These are phyloP conservation scores for Hansenula lynferdii DNA, from an alignment of 1,139 yeast genomes.

Conservation along the genomic window DNA sequence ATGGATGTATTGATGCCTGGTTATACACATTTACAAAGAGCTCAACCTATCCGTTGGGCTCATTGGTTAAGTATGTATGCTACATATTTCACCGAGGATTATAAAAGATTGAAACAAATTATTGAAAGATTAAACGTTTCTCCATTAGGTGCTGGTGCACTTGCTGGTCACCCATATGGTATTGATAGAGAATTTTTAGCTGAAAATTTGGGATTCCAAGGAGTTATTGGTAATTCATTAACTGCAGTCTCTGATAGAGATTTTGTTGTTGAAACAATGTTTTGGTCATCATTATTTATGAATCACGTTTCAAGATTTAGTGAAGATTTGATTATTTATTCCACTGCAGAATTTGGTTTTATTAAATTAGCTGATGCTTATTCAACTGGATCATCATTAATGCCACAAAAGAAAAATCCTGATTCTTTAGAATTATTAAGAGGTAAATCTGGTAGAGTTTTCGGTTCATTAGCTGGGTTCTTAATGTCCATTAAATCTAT, in stretches of 20 bases:
- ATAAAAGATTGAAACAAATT: slow-evolving; percentile 76
- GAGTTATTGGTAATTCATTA: slow-evolving; percentile 90
- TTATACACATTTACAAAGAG: slow-evolving; percentile 96
- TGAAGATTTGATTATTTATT: slow-evolving; percentile 92
- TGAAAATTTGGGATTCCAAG: slow-evolving; percentile 65
- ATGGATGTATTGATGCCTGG: slow-evolving; percentile 97
- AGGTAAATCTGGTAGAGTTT: slow-evolving; percentile 96
- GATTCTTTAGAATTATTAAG: slow-evolving; percentile 91
- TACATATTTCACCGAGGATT: slow-evolving; percentile 88
- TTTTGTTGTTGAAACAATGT: slow-evolving; percentile 93
- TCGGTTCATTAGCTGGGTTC: slow-evolving; percentile 92
- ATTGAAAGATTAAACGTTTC: slow-evolving; percentile 78
- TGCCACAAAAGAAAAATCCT: slow-evolving; percentile 99
- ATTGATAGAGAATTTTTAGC: slow-evolving; percentile 92
- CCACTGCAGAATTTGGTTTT: slow-evolving; percentile 97
- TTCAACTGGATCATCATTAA: slow-evolving; percentile 95
- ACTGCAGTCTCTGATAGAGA: slow-evolving; percentile 97
- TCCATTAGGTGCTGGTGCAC: slow-evolving; percentile 96
- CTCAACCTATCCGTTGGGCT: slow-evolving; percentile 99
- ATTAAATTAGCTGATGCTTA: slow-evolving; percentile 93
- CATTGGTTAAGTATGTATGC: slow-evolving; percentile 97
- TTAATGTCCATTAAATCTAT: slow-evolving; percentile 93
- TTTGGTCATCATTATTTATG: slow-evolving; percentile 95
- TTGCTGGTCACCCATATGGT: slow-evolving; percentile 99
- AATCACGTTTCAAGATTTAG: slow-evolving; percentile 92